These are phyloP conservation scores for Xylariaceae sp. DNA, from an alignment of 2,329 filamentous ascomycete genomes.

Conservation along the genomic window DNA sequence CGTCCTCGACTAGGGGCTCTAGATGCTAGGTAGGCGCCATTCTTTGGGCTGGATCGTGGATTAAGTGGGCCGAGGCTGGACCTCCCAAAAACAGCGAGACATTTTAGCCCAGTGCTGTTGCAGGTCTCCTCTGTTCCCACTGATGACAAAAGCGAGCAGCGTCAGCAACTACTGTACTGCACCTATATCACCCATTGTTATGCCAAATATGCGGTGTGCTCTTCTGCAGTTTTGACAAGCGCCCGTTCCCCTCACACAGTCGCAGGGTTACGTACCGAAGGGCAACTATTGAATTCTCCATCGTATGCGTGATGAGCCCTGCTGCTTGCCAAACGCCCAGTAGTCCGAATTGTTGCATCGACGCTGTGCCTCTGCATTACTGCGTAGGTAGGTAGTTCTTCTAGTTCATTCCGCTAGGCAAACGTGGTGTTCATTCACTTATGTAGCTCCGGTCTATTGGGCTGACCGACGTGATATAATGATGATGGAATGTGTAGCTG, in stretches of 20 bases:
- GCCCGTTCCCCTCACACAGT: conserved; percentile 17
- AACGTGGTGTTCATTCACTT: conserved; percentile 13
- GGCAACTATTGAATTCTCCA: conserved; percentile 15
- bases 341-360: conserved; percentile 20
- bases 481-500: neutral
- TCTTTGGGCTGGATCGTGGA: conserved; percentile 18
- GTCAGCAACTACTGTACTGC: conserved; percentile 6
- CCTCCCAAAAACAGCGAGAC: conserved; percentile 23
- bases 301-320: conserved; percentile 20
- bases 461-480: conserved; percentile 4
- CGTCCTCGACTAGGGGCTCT: too few species aligned
- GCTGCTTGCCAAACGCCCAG: conserved; percentile 11
- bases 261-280: conserved; percentile 21
- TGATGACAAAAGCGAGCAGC: conserved; percentile 11
- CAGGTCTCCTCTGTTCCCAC: neutral
- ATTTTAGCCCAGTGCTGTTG: too few species aligned
- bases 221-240: conserved; percentile 21
- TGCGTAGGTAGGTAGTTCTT: too few species aligned
- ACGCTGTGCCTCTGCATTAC: conserved; percentile 21
- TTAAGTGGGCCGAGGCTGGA: conserved; percentile 16
- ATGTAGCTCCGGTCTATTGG: conserved; percentile 14
- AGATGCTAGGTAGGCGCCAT: too few species aligned
- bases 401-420: conserved; percentile 16
- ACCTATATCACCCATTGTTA: too few species aligned
- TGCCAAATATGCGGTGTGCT: conserved; percentile 19